phyloP scores from a whole-genome alignment of 179 eudicot species.

The Dionaea muscipula region DNA sequence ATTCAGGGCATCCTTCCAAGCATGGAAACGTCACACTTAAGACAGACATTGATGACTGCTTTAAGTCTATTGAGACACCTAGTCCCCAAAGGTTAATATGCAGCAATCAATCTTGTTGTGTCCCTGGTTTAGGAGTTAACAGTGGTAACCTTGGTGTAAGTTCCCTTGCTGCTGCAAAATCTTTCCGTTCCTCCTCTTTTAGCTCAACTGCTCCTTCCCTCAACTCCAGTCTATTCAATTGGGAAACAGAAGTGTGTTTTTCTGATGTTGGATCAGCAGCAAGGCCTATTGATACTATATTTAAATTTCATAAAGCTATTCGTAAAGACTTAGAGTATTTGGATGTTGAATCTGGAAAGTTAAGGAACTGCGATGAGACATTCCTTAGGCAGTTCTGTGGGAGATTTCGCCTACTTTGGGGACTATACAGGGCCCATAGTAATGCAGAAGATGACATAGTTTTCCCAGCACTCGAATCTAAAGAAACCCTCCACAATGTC shows the following conservation, averaged over 20 bases:
- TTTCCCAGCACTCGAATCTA: constrained; percentile 85
- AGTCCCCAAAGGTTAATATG: constrained; percentile 25
- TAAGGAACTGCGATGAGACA: constrained; percentile 51
- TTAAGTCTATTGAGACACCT: constrained; percentile 18
- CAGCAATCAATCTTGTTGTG: constrained; percentile 59
- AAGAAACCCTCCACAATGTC: constrained; percentile 82
- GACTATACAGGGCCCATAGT: constrained; percentile 85
- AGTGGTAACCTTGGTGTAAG: constrained; percentile 33
- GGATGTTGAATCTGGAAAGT: constrained; percentile 82
- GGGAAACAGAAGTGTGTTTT: constrained; percentile 64
- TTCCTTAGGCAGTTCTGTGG: constrained; percentile 74
- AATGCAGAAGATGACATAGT: constrained; percentile 97
- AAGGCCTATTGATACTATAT: constrained; percentile 79
- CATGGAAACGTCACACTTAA: constrained; percentile 22
- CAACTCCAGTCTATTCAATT: constrained; percentile 76
- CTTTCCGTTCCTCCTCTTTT: constrained; percentile 67
- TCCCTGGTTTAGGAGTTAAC: constrained; percentile 80
- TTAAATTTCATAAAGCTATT: constrained; percentile 84
- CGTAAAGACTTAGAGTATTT: constrained; percentile 85
- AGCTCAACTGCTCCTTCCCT: constrained; percentile 77
- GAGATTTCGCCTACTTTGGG: constrained; percentile 80
- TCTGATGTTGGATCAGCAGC: constrained; percentile 32
- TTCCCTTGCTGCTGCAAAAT: constrained; percentile 54
- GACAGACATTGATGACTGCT: constrained; percentile 19
- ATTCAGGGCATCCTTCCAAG: constrained; percentile 31